phyloP scores from a whole-genome alignment of 805 yeast species.

The Zygosaccharomyces lentus region DNA sequence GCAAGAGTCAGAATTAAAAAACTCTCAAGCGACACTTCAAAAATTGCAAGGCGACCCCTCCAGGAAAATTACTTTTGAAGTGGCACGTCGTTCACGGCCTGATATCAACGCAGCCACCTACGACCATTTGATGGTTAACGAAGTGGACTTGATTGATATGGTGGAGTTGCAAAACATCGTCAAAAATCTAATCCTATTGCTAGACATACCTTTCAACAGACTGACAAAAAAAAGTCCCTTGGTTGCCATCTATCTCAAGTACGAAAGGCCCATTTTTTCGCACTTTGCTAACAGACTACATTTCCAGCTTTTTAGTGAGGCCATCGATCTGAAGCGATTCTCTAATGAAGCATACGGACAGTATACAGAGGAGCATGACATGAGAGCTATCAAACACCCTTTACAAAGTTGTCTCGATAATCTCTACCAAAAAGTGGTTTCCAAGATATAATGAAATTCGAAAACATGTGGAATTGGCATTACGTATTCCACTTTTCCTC shows the following conservation, averaged over 20 bases:
- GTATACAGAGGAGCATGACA: slow-evolving; percentile 16
- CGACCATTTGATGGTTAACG: slow-evolving; percentile 22
- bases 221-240: slow-evolving; percentile 27
- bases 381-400: slow-evolving; percentile 24
- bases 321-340: slow-evolving; percentile 24
- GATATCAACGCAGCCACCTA: slow-evolving; percentile 23
- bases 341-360: slow-evolving; percentile 24
- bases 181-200: slow-evolving; percentile 33
- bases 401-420: slow-evolving; percentile 28
- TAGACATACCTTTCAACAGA: slow-evolving; percentile 34
- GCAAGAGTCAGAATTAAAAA: slow-evolving; percentile 4
- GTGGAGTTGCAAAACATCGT: slow-evolving; percentile 35
- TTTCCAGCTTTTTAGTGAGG: slow-evolving; percentile 30
- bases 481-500: neutral
- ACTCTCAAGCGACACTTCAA: slow-evolving; percentile 1
- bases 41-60: slow-evolving; percentile 24
- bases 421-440: slow-evolving; percentile 28
- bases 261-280: slow-evolving; percentile 28
- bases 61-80: slow-evolving; percentile 23
- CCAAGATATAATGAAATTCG: slow-evolving; percentile 6
- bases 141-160: slow-evolving; percentile 30
- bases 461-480: neutral
- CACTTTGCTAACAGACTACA: slow-evolving; percentile 35
- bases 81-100: slow-evolving; percentile 23
- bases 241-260: slow-evolving; percentile 25